Conservation (phyloP, 2,329 filamentous ascomycete genomes). For the Neofusicoccum ribis region DNA sequence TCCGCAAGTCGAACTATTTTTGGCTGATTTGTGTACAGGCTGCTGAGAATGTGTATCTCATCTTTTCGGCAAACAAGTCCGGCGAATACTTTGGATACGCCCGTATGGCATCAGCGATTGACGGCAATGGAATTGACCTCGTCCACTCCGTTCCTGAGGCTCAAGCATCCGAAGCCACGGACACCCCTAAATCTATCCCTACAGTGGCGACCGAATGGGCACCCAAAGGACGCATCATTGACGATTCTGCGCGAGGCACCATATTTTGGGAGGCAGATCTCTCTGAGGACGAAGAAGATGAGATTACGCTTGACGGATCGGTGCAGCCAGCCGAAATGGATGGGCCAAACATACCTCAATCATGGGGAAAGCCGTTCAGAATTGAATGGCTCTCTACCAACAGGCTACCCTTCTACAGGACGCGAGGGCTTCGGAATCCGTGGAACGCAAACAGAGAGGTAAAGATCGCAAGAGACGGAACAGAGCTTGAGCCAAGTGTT, state of each 20-base stretch:
- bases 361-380: conserved; percentile 88
- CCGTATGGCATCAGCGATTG: conserved; percentile 82
- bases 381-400: conserved; percentile 87
- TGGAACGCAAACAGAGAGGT: conserved; percentile 96
- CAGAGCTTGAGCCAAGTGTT: conserved; percentile 82
- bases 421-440: conserved; percentile 81
- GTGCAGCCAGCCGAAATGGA: conserved; percentile 39
- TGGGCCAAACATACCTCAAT: conserved; percentile 46
- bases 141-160: conserved; percentile 60
- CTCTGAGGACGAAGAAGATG: conserved; percentile 57
- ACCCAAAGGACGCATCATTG: conserved; percentile 83
- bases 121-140: conserved; percentile 62
- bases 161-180: conserved; percentile 52
- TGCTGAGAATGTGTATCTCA: conserved; percentile 80
- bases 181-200: conserved; percentile 75
- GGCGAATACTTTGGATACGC: conserved; percentile 97
- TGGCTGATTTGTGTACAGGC: conserved; percentile 50
- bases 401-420: conserved; percentile 83
- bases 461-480: conserved; percentile 93
- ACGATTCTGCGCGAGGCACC: conserved; percentile 88
- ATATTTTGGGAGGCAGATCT: conserved; percentile 92
- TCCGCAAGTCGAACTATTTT: neutral
- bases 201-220: conserved; percentile 77
- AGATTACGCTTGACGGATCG: conserved; percentile 43
- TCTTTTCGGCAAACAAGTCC: conserved; percentile 97